phyloP scores from a whole-genome alignment of 495 filamentous ascomycete genomes.

The Paragyromitra xinjiangensis region DNA sequence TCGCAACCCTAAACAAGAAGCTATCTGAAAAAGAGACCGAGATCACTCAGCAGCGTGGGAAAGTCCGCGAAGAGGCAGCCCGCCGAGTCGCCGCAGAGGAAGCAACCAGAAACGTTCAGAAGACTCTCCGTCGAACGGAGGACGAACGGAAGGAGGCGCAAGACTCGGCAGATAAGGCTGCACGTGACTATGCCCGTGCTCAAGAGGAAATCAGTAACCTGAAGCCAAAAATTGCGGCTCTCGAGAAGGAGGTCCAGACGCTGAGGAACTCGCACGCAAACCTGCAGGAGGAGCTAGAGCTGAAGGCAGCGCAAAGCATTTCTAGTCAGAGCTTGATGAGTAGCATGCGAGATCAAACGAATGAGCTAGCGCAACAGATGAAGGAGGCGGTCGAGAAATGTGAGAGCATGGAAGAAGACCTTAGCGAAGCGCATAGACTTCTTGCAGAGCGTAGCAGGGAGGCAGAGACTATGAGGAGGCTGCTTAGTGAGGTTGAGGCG shows the following conservation, averaged over 20 bases:
- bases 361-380: constrained; percentile 90
- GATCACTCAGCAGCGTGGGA: constrained; percentile 76
- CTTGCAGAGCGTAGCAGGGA: constrained; percentile 93
- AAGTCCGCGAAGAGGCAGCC: constrained; percentile 76
- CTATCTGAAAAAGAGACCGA: constrained; percentile 77
- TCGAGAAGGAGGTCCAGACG: constrained; percentile 74
- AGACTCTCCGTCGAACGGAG: constrained; percentile 78
- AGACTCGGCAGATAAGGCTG: constrained; percentile 72
- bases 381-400: constrained; percentile 84
- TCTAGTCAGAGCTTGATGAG: constrained; percentile 84
- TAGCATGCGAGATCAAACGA: constrained; percentile 90
- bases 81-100: constrained; percentile 79
- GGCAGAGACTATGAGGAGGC: constrained; percentile 90
- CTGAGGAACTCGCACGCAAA: constrained; percentile 70
- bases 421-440: constrained; percentile 85
- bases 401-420: constrained; percentile 91
- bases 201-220: constrained; percentile 74
- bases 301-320: constrained; percentile 84
- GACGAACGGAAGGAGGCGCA: constrained; percentile 78
- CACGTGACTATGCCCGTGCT: constrained; percentile 72
- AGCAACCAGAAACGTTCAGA: constrained; percentile 70
- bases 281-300: constrained; percentile 81
- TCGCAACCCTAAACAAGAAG: constrained; percentile 72
- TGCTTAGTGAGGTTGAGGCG: constrained; percentile 86
- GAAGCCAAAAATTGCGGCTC: constrained; percentile 69